Evolutionary conservation across 1,139 yeast species (phyloP).

Genomic region (Yamadazyma buinensis): DNA sequence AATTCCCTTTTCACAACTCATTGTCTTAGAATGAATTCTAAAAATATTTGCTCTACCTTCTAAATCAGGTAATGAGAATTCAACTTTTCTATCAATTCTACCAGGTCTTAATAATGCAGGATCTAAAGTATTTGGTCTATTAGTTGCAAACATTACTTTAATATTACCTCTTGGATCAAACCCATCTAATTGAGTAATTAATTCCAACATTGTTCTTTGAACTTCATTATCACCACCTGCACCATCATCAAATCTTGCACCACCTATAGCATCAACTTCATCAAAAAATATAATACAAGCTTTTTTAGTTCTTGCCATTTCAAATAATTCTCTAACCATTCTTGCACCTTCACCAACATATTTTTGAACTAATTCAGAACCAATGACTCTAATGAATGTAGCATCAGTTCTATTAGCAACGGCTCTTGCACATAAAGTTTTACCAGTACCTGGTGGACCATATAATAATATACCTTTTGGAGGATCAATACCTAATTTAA

Average conservation of each 20-base stretch:
- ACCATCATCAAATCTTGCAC: constrained; percentile 98
- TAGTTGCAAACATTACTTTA: constrained; percentile 98
- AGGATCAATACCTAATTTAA: constrained; percentile 94
- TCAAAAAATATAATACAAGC: constrained; percentile 96
- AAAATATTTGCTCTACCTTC: constrained; percentile 98
- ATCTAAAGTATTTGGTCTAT: constrained; percentile 95
- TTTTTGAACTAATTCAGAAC: constrained; percentile 95
- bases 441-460: constrained; percentile 99
- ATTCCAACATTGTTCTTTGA: constrained; percentile 97
- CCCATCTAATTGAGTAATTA: constrained; percentile 95
- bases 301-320: constrained; percentile 97
- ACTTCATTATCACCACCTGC: constrained; percentile 99
- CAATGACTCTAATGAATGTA: constrained; percentile 94
- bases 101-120: constrained; percentile 98
- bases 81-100: constrained; percentile 96
- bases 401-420: constrained; percentile 99
- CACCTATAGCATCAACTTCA: constrained; percentile 98
- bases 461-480: constrained; percentile 94
- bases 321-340: constrained; percentile 97
- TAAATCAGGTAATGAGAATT: constrained; percentile 90
- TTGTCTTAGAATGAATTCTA: constrained; percentile 93
- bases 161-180: constrained; percentile 98
- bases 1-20: constrained; percentile 95
- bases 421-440: constrained; percentile 95
- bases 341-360: constrained; percentile 99